These are phyloP conservation scores for Lenwebbia sp. DNA, from an alignment of 345 rosid genomes.

Conservation along the genomic window DNA sequence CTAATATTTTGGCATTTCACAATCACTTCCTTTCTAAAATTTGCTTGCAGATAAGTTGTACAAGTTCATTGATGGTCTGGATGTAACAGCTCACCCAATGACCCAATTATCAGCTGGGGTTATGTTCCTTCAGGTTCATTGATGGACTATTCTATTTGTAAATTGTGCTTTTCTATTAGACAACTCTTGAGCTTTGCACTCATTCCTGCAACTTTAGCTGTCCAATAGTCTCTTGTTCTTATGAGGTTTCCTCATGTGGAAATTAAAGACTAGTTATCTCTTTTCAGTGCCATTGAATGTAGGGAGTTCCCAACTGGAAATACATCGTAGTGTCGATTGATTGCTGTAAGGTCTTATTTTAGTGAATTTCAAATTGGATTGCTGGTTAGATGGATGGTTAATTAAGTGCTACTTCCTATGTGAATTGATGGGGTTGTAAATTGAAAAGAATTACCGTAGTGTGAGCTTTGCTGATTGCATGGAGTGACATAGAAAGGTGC, in stretches of 20 bases:
- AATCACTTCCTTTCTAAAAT: not conserved
- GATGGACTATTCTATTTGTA: not conserved
- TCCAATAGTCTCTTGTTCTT: not conserved
- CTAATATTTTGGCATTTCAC: not conserved
- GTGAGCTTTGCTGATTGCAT: not conserved
- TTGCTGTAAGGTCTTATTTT: not conserved
- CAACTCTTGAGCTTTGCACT: not conserved
- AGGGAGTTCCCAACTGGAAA: not conserved
- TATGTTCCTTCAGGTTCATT: constrained; percentile 92
- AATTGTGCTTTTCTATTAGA: not conserved
- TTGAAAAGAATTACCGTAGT: not conserved
- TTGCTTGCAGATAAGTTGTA: constrained; percentile 66
- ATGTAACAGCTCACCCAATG: constrained; percentile 92
- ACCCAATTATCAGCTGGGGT: constrained; percentile 97
- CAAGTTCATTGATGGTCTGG: constrained; percentile 88
- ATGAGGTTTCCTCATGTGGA: not conserved
- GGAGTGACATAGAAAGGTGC: not conserved
- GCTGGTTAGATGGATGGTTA: not conserved
- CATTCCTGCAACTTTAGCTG: not conserved
- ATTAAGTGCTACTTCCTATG: not conserved
- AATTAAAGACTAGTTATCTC: not conserved
- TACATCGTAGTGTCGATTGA: not conserved
- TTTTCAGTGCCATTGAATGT: not conserved
- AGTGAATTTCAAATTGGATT: not conserved
- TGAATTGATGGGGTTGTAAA: not conserved